Conservation (phyloP, 371 early-diverging fungal species). For the Rhizopus stolonifer region DNA sequence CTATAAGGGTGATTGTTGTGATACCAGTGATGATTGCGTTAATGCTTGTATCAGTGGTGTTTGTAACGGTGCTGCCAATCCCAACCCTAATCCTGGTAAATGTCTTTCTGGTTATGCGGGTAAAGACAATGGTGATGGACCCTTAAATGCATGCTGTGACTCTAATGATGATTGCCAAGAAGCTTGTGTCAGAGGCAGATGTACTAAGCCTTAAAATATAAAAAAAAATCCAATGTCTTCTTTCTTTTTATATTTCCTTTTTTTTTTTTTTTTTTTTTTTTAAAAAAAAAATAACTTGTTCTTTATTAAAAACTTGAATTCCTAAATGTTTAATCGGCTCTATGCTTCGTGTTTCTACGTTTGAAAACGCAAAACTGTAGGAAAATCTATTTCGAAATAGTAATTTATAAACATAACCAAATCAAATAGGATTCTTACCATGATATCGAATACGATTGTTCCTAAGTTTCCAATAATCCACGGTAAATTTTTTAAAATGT, state of each 20-base stretch:
- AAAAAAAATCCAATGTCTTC: too few species aligned
- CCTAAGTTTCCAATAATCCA: conserved; percentile 59
- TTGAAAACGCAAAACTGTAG: conserved; percentile 19
- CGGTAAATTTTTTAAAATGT: conserved; percentile 50
- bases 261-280: too few species aligned
- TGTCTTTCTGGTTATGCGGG: conserved; percentile 10
- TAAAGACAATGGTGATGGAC: conserved; percentile 6
- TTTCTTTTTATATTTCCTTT: too few species aligned
- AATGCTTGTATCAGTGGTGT: conserved; percentile 11
- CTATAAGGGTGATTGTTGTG: conserved; percentile 15
- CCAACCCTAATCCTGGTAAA: conserved; percentile 1
- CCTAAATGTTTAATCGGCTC: conserved; percentile 11
- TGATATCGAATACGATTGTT: conserved; percentile 54
- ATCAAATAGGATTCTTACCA: conserved; percentile 13
- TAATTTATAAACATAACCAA: not conserved
- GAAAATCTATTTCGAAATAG: conserved; percentile 15
- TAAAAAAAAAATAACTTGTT: too few species aligned
- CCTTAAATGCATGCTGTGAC: conserved; percentile 9
- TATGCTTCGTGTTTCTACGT: conserved; percentile 10
- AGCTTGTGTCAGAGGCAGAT: conserved; percentile 14
- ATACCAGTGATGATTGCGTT: conserved; percentile 4
- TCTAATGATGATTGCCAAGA: conserved; percentile 10
- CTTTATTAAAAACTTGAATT: not conserved
- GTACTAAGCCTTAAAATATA: not conserved
- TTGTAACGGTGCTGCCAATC: conserved; percentile 7